These are phyloP conservation scores for Magnolia kwangsiensis DNA, from an alignment of 164 flowering plant species.

Conservation along the genomic window DNA sequence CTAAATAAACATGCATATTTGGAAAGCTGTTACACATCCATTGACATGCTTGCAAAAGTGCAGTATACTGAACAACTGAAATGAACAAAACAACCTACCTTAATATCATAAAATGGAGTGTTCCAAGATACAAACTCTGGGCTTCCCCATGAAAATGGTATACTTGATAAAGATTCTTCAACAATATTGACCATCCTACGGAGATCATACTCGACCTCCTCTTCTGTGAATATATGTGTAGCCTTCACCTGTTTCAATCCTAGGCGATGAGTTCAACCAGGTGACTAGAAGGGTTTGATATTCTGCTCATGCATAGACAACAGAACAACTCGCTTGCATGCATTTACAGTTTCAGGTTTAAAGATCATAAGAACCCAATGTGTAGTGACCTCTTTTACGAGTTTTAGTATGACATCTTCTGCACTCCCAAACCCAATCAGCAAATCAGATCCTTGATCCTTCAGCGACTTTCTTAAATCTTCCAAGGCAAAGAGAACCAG, in stretches of 20 bases:
- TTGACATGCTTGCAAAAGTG: neutral
- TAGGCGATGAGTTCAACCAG: slow-evolving; percentile 24
- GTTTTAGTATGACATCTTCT: slow-evolving; percentile 45
- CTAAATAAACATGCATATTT: slow-evolving; percentile 24
- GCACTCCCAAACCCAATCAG: slow-evolving; percentile 71
- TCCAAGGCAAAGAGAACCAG: slow-evolving; percentile 55
- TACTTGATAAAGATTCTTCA: slow-evolving; percentile 29
- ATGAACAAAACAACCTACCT: slow-evolving; percentile 30
- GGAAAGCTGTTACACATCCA: slow-evolving; percentile 1
- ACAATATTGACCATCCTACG: slow-evolving; percentile 38
- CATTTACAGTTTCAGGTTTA: slow-evolving; percentile 7
- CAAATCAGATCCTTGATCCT: slow-evolving; percentile 56
- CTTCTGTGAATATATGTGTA: slow-evolving; percentile 51
- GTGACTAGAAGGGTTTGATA: slow-evolving; percentile 16
- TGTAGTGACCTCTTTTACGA: slow-evolving; percentile 55
- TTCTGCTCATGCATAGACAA: slow-evolving; percentile 12
- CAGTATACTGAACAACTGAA: slow-evolving; percentile 3
- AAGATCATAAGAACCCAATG: slow-evolving; percentile 20
- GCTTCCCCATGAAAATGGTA: slow-evolving; percentile 21
- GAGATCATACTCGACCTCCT: slow-evolving; percentile 70
- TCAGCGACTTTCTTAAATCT: slow-evolving; percentile 51
- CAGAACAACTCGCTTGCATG: neutral
- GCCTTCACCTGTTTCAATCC: slow-evolving; percentile 59
- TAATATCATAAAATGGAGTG: slow-evolving; percentile 63
- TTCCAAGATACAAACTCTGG: slow-evolving; percentile 45